phyloP scores from a whole-genome alignment of 176 grass and related monocot species.

The Lolium rigidum region DNA sequence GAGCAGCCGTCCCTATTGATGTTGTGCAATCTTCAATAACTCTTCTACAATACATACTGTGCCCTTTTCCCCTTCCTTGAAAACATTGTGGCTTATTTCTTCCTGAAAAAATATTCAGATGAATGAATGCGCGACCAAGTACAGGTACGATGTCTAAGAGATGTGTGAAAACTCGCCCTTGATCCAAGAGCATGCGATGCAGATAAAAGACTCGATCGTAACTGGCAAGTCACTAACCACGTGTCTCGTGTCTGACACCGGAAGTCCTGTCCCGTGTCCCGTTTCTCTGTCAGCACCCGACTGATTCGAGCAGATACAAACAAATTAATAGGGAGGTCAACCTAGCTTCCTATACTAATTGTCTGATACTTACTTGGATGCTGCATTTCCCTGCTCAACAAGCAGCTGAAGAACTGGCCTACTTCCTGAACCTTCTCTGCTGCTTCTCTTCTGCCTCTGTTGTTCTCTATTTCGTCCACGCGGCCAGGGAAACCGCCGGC shows the following conservation, averaged over 20 bases:
- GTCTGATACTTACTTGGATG: conserved; percentile 35
- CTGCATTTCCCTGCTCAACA: background rate
- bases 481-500: background rate
- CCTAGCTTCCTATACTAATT: too few species aligned
- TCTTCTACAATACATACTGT: too few species aligned
- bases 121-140: background rate
- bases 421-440: conserved; percentile 7
- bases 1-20: too few species aligned
- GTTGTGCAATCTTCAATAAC: too few species aligned
- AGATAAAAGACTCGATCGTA: background rate
- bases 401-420: background rate
- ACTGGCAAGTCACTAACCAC: background rate
- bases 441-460: conserved; percentile 15
- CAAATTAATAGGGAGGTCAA: background rate
- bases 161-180: background rate
- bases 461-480: conserved; percentile 38
- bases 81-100: too few species aligned
- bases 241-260: background rate
- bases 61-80: too few species aligned
- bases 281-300: background rate
- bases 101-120: background rate
- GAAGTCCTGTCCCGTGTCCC: background rate
- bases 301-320: background rate
- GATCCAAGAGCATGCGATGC: background rate
- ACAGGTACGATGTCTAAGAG: background rate